phyloP scores from a whole-genome alignment of 2,329 filamentous ascomycete genomes.

The Raffaelea ambrosiae region DNA sequence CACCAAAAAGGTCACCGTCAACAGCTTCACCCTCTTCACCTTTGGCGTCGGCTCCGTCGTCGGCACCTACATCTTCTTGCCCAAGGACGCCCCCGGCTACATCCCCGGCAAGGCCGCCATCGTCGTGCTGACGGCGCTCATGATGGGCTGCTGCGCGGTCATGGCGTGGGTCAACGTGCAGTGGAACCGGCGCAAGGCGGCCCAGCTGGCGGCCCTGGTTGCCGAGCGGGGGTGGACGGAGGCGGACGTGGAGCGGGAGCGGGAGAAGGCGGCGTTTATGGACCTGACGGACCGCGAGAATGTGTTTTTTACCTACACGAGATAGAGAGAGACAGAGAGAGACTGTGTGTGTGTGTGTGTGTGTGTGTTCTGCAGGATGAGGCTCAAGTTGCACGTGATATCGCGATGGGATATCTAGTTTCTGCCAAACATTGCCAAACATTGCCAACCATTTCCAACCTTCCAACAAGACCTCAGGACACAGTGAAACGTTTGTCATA shows the following conservation, averaged over 20 bases:
- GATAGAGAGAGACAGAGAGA: background rate
- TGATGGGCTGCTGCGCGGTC: constrained; percentile 9
- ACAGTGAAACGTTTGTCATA: no score
- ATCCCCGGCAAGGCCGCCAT: constrained; percentile 17
- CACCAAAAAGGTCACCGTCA: constrained; percentile 11
- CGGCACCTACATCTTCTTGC: constrained; percentile 14
- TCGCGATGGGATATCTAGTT: no score
- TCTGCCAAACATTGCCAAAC: no score
- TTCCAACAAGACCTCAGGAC: no score
- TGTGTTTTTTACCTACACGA: constrained; percentile 8
- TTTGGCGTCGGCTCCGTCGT: constrained; percentile 14
- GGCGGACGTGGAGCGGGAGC: constrained; percentile 11
- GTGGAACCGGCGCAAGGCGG: constrained; percentile 11
- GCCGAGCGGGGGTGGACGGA: constrained; percentile 11
- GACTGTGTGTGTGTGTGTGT: no score
- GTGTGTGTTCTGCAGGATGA: no score
- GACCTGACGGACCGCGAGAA: constrained; percentile 12
- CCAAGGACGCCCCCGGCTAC: constrained; percentile 12
- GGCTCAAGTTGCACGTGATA: no score
- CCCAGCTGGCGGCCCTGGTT: constrained; percentile 5
- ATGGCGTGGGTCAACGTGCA: constrained; percentile 11
- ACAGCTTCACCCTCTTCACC: constrained; percentile 12
- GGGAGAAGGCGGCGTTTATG: constrained; percentile 17
- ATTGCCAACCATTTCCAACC: no score
- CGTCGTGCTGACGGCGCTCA: constrained; percentile 12